Percentiles rank a stretch among this genome's conserved stretches.
Conservation (phyloP, 1,284 basidiomycete species). For the Cutaneotrichosporon cutaneum region DNA sequence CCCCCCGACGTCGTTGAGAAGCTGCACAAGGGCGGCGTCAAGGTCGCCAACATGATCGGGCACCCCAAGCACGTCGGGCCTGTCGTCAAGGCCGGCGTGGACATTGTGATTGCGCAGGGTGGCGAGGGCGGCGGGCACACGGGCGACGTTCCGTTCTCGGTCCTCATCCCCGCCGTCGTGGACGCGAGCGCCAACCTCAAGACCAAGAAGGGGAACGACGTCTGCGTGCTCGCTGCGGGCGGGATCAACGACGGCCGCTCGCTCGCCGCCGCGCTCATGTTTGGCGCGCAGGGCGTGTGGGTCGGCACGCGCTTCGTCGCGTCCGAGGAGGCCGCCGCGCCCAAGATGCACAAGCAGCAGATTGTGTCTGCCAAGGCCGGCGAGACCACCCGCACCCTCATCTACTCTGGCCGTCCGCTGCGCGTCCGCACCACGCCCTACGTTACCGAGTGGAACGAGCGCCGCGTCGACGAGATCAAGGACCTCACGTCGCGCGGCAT, state of each 20-base stretch:
- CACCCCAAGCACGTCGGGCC: slow-evolving; percentile 81
- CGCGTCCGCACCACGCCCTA: slow-evolving; percentile 77
- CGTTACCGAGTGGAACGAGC: slow-evolving; percentile 65
- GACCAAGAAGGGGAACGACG: slow-evolving; percentile 70
- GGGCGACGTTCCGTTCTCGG: slow-evolving; percentile 42
- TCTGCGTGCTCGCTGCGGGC: slow-evolving; percentile 80
- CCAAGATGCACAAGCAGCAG: slow-evolving; percentile 76
- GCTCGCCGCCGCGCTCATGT: slow-evolving; percentile 76
- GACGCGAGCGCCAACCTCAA: slow-evolving; percentile 70
- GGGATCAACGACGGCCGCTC: slow-evolving; percentile 83
- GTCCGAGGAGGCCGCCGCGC: slow-evolving; percentile 63
- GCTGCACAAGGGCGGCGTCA: slow-evolving; percentile 75
- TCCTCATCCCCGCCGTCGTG: slow-evolving; percentile 66
- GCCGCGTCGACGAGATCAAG: slow-evolving; percentile 54
- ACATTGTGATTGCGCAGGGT: slow-evolving; percentile 84
- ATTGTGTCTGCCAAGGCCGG: slow-evolving; percentile 47
- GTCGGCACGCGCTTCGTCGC: slow-evolving; percentile 90
- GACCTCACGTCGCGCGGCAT: slow-evolving; percentile 72
- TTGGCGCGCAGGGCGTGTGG: slow-evolving; percentile 83
- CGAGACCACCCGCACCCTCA: slow-evolving; percentile 68
- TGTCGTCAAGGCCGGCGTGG: slow-evolving; percentile 74
- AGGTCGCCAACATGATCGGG: slow-evolving; percentile 82
- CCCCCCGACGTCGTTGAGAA: slow-evolving; percentile 72
- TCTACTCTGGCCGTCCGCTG: slow-evolving; percentile 83
- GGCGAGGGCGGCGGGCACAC: slow-evolving; percentile 76